Evolutionary conservation across 139 green algal species (phyloP).

Genomic region (Spirogloea muscicola): DNA sequence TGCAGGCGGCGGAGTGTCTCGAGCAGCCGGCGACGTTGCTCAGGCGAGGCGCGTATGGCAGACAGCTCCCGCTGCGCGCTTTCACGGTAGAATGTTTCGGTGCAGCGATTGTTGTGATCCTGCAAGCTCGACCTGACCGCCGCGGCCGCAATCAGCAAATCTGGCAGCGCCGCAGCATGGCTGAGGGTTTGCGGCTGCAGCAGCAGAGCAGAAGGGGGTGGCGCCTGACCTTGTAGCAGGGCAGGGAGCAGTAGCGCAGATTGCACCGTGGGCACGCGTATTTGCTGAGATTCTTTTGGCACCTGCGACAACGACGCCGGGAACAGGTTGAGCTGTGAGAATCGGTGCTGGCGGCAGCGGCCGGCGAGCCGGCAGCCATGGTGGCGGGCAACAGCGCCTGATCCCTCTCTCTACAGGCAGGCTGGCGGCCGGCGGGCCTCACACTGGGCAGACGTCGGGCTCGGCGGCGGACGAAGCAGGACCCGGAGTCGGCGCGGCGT

Average conservation of each 20-base stretch:
- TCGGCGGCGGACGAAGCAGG: no score
- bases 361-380: no score
- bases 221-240: constrained; percentile 62
- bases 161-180: neutral
- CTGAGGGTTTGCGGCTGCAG: neutral
- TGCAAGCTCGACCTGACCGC: neutral
- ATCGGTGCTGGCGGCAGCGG: no score
- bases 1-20: neutral
- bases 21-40: neutral
- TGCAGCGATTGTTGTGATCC: neutral
- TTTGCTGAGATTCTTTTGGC: constrained; percentile 48
- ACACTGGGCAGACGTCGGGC: no score
- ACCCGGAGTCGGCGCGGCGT: no score
- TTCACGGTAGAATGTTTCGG: constrained; percentile 1
- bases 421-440: no score
- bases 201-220: neutral
- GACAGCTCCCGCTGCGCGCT: neutral
- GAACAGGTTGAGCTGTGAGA: no score
- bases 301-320: no score
- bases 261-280: constrained; percentile 80
- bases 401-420: no score
- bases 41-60: neutral
- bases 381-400: no score
- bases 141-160: neutral
- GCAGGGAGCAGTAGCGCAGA: constrained; percentile 67